phyloP scores from a whole-genome alignment of 495 filamentous ascomycete species.

The Massariosphaeria phaeospora region DNA sequence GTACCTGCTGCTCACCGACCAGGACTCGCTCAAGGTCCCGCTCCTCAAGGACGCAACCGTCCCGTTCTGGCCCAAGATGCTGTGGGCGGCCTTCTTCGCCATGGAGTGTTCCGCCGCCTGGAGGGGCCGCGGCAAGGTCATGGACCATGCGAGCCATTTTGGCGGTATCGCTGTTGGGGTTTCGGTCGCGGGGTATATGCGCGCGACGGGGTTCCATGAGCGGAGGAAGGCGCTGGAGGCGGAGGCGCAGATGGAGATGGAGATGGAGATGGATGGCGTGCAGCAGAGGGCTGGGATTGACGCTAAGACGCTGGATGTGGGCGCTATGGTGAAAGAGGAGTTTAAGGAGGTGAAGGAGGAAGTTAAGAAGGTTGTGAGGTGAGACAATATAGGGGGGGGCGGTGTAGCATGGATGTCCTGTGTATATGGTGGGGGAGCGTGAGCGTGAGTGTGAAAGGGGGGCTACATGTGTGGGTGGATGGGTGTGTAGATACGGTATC shows the following conservation, averaged over 20 bases:
- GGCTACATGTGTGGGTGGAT: no score
- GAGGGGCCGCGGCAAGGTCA: background rate
- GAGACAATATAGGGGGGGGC: no score
- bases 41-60: constrained; percentile 6
- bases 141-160: constrained; percentile 26
- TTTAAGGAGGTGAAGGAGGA: constrained; percentile 13
- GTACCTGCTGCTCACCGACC: constrained; percentile 12
- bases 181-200: constrained; percentile 12
- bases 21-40: constrained; percentile 15
- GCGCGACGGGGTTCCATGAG: constrained; percentile 1
- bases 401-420: no score
- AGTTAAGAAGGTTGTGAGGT: constrained; percentile 8
- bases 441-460: no score
- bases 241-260: background rate
- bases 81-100: constrained; percentile 1
- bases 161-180: constrained; percentile 8
- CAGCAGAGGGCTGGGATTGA: background rate
- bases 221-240: background rate
- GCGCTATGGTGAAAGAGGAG: constrained; percentile 12
- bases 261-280: background rate
- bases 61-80: constrained; percentile 14
- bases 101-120: constrained; percentile 1
- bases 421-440: no score
- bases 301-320: constrained; percentile 9
- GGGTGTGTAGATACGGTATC: no score